Conservation (phyloP, 1,284 basidiomycete species). For the Melanopsichium pennsylvanicum region DNA sequence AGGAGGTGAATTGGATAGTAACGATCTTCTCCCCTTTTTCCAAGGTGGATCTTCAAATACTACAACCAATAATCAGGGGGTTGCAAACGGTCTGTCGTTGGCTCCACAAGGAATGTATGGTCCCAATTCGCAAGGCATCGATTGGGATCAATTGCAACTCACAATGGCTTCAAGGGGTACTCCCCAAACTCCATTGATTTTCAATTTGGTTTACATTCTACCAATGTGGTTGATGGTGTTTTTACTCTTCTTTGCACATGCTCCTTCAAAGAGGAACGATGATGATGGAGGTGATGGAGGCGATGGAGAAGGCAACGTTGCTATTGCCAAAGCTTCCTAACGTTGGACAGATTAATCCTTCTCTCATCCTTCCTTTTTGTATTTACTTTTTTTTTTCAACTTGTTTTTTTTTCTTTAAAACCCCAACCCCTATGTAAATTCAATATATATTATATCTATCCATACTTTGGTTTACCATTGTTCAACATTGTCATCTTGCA, state of each 20-base stretch:
- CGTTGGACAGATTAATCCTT: not conserved
- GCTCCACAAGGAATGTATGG: constrained; percentile 54
- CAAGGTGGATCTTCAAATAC: constrained; percentile 18
- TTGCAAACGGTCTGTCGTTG: constrained; percentile 24
- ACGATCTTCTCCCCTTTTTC: constrained; percentile 45
- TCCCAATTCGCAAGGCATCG: constrained; percentile 38
- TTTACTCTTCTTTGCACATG: constrained; percentile 52
- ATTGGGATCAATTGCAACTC: constrained; percentile 46
- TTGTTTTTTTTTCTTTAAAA: no score
- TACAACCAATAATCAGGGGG: constrained; percentile 21
- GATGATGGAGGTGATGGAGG: not conserved
- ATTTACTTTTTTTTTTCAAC: constrained; percentile 2
- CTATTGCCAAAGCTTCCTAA: constrained; percentile 22
- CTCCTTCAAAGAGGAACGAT: constrained; percentile 24
- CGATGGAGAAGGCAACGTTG: constrained; percentile 1
- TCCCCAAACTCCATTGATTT: constrained; percentile 48
- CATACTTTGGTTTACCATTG: no score
- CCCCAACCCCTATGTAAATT: no score
- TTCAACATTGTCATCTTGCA: no score
- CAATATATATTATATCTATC: no score
- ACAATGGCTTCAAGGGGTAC: constrained; percentile 41
- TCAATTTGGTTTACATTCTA: constrained; percentile 50
- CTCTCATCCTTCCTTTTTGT: not conserved
- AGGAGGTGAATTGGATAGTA: constrained; percentile 17
- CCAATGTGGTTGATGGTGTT: constrained; percentile 55